A percentile compares a stretch with the other conserved stretches of the same genome.
Evolutionary conservation across 768 basidiomycete species (phyloP).

Genomic region (Daedalea quercina): DNA sequence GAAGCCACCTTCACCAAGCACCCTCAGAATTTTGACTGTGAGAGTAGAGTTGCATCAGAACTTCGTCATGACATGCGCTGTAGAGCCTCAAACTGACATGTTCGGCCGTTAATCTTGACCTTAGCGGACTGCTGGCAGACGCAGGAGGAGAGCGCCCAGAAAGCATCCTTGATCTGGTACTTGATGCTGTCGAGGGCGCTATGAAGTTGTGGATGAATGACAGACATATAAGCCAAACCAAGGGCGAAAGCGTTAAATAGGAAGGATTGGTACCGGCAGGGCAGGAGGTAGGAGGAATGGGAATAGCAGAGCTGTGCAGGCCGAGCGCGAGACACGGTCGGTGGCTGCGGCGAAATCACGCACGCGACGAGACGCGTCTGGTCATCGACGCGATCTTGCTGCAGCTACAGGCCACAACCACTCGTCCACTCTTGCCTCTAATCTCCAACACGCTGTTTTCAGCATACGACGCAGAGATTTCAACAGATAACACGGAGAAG

Average conservation of each 20-base stretch:
- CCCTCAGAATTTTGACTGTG: slow-evolving; percentile 80
- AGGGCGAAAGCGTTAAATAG: background rate
- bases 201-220: slow-evolving; percentile 14
- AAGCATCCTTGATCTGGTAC: slow-evolving; percentile 67
- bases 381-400: too few species aligned
- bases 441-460: too few species aligned
- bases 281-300: background rate
- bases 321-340: too few species aligned
- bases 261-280: background rate
- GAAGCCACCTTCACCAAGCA: slow-evolving; percentile 95
- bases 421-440: too few species aligned
- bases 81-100: slow-evolving; percentile 55
- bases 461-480: too few species aligned
- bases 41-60: background rate
- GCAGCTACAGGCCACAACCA: too few species aligned
- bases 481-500: too few species aligned
- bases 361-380: too few species aligned
- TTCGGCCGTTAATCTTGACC: slow-evolving; percentile 93
- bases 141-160: slow-evolving; percentile 78
- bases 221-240: background rate
- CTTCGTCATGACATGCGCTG: background rate
- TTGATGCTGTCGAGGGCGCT: slow-evolving; percentile 23
- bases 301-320: background rate
- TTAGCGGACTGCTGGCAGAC: slow-evolving; percentile 76
- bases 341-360: too few species aligned